Conservation (phyloP, 2,329 filamentous ascomycete species). For the Penicillium sp. region DNA sequence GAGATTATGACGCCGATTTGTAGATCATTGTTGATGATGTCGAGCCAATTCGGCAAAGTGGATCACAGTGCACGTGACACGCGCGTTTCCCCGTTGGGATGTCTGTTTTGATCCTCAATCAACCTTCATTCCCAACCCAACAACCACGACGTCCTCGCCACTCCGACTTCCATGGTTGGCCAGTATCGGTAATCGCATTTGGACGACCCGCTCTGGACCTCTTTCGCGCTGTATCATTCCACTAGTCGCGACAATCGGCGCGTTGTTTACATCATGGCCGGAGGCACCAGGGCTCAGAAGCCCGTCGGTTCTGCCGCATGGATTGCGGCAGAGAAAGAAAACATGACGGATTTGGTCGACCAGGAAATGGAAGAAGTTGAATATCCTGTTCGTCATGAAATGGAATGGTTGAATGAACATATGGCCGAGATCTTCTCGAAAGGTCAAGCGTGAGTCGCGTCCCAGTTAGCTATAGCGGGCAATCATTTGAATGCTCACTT, state of each 20-base stretch:
- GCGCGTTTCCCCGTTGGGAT: slow-evolving; percentile 20
- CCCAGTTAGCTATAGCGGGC: slow-evolving; percentile 6
- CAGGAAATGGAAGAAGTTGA: slow-evolving; percentile 89
- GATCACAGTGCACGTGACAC: slow-evolving; percentile 16
- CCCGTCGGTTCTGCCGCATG: slow-evolving; percentile 76
- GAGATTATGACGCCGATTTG: too few relatives aligned
- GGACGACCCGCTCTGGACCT: not conserved
- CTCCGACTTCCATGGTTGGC: slow-evolving; percentile 6
- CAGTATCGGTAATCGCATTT: not conserved
- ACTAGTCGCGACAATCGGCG: slow-evolving; percentile 9
- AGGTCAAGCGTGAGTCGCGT: slow-evolving; percentile 68
- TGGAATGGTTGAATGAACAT: slow-evolving; percentile 98
- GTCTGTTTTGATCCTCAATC: slow-evolving; percentile 24
- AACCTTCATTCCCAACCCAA: slow-evolving; percentile 17
- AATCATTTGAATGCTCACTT: slow-evolving; percentile 25
- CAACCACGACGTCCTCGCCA: slow-evolving; percentile 5
- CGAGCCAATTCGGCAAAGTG: too few relatives aligned
- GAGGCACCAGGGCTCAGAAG: slow-evolving; percentile 38
- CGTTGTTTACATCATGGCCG: slow-evolving; percentile 41
- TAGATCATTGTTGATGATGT: too few relatives aligned
- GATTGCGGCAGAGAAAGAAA: slow-evolving; percentile 76
- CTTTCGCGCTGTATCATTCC: slow-evolving; percentile 6
- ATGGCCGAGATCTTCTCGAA: slow-evolving; percentile 90
- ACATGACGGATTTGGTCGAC: slow-evolving; percentile 67
- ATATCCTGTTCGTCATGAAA: slow-evolving; percentile 84